Base-by-base conservation (phyloP, 2,329 filamentous ascomycete species). In the Didymella sp. region DNA sequence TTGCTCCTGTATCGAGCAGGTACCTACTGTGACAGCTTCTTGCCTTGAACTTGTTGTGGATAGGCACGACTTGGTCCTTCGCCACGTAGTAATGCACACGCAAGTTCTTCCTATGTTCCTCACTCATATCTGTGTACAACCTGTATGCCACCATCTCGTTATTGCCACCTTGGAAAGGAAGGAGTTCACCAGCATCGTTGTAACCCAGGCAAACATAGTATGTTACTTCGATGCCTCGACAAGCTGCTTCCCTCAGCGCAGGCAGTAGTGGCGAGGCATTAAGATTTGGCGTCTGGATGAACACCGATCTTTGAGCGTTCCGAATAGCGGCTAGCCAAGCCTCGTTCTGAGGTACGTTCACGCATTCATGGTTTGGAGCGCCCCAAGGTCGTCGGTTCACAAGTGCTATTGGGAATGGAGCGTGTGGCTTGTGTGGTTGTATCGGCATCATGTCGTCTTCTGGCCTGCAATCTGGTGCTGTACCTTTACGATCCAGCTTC, bases 141-240 rank as follows among this genome's bases (percentile, higher is more conserved):
- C 81, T 77, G 57, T 87, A 80, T 0, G 87, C 84, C 2, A 87
- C 81, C 80, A 89, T 87, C 59, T 92, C 89, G 69, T 92, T 92
- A 15, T 87, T 90, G 1, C 89, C 89, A 27, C 89, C 89, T 71
- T 92, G 89, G 57, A 85, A 84, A 0, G 90, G 90, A 0, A 94
- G 84, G 28, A 93, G 82, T 71, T 93, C 89, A 21, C 90, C 90
- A 0, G 85, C 79, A 62, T 93, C 90, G 60, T 93, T 93, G 76
- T 94, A 94, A 1, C 90, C 89, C 0, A 93, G 82, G 61, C 89
- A 91, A 1, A 92, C 81, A 61, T 90, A 92, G 70, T 86, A 88
- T 0, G 84, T 86, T 0, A 92, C 85, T 47, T 87, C 78, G 0
- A 92, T 75, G 0, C 89, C 89, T 1, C 89, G 80, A 58, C 86